Evolutionary conservation across 139 green algal genomes (phyloP).

Genomic region (Asterochloris erici): DNA sequence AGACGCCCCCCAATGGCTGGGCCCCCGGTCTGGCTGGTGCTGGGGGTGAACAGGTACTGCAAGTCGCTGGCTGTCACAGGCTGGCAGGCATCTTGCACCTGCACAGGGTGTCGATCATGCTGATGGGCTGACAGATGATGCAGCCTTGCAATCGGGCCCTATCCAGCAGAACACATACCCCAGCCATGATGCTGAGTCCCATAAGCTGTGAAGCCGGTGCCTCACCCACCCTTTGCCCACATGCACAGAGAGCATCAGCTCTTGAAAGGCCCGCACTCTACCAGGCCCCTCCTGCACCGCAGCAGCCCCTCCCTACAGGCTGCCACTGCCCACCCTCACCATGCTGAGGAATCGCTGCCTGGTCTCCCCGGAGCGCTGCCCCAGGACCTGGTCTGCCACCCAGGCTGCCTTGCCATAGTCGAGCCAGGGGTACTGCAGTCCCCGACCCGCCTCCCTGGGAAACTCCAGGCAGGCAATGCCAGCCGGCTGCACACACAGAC

Average conservation of each 20-base stretch:
- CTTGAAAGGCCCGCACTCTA: background rate
- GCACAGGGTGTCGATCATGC: no score
- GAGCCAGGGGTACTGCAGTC: conserved; percentile 39
- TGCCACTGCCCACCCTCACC: background rate
- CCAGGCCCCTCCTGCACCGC: no score
- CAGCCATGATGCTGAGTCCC: background rate
- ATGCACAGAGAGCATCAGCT: background rate
- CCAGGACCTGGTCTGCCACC: conserved; percentile 41
- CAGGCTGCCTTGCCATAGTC: conserved; percentile 37
- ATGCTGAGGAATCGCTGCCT: conserved; percentile 9
- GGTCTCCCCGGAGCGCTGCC: conserved; percentile 8
- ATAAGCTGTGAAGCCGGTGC: background rate
- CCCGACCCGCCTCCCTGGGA: conserved; percentile 30
- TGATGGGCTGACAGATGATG: no score
- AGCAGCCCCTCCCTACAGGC: no score
- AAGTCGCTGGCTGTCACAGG: no score
- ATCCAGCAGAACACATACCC: no score
- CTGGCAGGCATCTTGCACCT: no score
- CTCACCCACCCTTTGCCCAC: background rate
- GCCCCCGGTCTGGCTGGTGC: no score
- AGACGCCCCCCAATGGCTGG: no score
- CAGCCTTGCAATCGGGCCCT: no score
- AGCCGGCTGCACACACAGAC: conserved; percentile 32
- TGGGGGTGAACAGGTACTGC: no score
- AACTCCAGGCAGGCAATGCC: conserved; percentile 48